A percentile compares a stretch with the other conserved stretches of the same genome.
These are phyloP conservation scores for Eimeria mitis DNA, from an alignment of 169 alveolate species.

Conservation along the genomic window DNA sequence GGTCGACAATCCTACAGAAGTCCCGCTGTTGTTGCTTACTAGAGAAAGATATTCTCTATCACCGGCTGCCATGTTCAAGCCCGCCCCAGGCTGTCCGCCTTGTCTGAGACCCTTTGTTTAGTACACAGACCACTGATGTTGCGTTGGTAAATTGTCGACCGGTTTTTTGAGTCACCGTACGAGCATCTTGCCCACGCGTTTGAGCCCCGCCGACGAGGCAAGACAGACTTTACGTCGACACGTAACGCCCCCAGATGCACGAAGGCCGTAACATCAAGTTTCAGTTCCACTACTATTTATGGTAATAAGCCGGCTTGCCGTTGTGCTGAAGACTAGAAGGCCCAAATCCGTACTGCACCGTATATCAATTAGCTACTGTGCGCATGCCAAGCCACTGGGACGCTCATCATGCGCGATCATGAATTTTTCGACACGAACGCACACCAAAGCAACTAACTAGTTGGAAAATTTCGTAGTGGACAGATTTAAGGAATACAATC, in stretches of 20 bases:
- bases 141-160: not conserved
- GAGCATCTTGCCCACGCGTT: not conserved
- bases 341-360: not conserved
- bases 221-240: not conserved
- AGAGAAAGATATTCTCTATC: constrained; percentile 60
- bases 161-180: not conserved
- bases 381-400: not conserved
- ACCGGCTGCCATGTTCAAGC: constrained; percentile 23
- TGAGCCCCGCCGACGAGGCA: not conserved
- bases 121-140: not conserved
- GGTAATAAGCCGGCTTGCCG: not conserved
- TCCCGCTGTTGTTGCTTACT: constrained; percentile 15
- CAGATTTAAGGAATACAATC: not conserved
- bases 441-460: not conserved
- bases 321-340: not conserved
- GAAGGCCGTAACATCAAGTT: not conserved
- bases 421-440: too few species aligned
- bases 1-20: not conserved
- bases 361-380: not conserved
- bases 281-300: not conserved
- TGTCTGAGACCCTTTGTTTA: not conserved
- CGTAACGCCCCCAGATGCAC: not conserved
- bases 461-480: not conserved
- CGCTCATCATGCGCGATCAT: not conserved
- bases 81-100: not conserved